These are phyloP conservation scores for Scutellaria galericulata DNA, from an alignment of 257 asterid genomes.

Conservation along the genomic window DNA sequence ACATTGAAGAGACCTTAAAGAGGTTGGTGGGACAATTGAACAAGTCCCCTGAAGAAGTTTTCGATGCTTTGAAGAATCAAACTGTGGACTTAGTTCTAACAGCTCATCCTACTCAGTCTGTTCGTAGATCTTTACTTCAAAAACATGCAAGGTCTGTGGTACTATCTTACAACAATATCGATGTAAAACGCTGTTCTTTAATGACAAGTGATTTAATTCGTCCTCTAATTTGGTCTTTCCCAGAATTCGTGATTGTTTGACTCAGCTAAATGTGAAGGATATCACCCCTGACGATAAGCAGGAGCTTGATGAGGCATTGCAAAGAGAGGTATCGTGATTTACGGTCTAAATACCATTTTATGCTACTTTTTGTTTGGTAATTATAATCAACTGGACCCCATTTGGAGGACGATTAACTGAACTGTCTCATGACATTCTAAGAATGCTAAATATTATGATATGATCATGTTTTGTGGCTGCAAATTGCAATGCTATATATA, in stretches of 20 bases:
- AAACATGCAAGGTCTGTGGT: constrained; percentile 81
- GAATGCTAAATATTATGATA: not conserved
- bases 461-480: not conserved
- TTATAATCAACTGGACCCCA: too few species aligned
- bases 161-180: not conserved
- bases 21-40: constrained; percentile 83
- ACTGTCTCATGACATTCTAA: not conserved
- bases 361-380: not conserved
- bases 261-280: constrained; percentile 82
- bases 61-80: constrained; percentile 90
- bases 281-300: constrained; percentile 91
- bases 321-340: constrained; percentile 73
- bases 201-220: not conserved
- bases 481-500: too few species aligned
- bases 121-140: constrained; percentile 94
- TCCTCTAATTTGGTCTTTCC: not conserved
- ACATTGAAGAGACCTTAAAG: constrained; percentile 90
- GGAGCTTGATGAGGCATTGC: constrained; percentile 96
- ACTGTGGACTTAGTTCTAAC: constrained; percentile 87
- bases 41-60: constrained; percentile 81
- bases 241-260: constrained; percentile 85
- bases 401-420: not conserved
- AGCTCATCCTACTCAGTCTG: constrained; percentile 96
- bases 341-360: not conserved
- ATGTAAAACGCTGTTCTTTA: not conserved